Evolutionary conservation across 768 basidiomycete genomes (phyloP).

Genomic region (Auriculariales sp.): DNA sequence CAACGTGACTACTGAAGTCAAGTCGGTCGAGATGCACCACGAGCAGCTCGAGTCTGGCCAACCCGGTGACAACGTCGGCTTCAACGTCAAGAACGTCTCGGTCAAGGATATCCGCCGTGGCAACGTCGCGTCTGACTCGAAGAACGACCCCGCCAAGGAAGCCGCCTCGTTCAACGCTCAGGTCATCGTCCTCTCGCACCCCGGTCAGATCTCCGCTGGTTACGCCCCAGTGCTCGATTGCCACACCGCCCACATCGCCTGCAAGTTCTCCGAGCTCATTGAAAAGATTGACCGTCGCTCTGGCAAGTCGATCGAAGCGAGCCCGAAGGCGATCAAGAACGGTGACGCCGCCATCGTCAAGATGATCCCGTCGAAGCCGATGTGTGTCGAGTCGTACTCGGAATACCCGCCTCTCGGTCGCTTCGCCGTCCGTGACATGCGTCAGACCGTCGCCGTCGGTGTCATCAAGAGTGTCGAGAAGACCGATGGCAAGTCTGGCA

Average conservation of each 20-base stretch:
- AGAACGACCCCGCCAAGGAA: conserved; percentile 99
- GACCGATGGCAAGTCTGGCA: conserved; percentile 78
- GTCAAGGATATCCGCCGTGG: conserved; percentile 99
- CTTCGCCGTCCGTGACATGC: conserved; percentile 99
- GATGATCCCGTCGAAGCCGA: conserved; percentile 90
- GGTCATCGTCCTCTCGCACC: conserved; percentile 99
- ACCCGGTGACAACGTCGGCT: conserved; percentile 99
- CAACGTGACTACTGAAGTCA: conserved; percentile 99
- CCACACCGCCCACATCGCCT: conserved; percentile 99
- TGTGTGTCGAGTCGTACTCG: conserved; percentile 88
- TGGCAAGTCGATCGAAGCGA: conserved; percentile 78
- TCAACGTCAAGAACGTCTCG: conserved; percentile 99
- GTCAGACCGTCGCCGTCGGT: conserved; percentile 97
- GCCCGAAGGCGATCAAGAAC: conserved; percentile 97
- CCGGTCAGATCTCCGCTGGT: conserved; percentile 98
- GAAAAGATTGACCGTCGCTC: conserved; percentile 99
- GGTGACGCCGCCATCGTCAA: conserved; percentile 99
- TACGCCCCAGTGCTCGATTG: conserved; percentile 99
- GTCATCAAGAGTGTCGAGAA: conserved; percentile 98
- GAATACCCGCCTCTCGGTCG: conserved; percentile 99
- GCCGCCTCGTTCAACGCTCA: conserved; percentile 98
- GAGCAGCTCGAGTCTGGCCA: conserved; percentile 88
- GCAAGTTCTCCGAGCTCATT: conserved; percentile 96
- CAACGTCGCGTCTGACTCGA: conserved; percentile 98
- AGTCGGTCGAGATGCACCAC: conserved; percentile 99